Evolutionary conservation across 2,329 filamentous ascomycete species (phyloP), one percentile per base, ranked within the genome.

Genomic region (Nemania bipapillata): DNA sequence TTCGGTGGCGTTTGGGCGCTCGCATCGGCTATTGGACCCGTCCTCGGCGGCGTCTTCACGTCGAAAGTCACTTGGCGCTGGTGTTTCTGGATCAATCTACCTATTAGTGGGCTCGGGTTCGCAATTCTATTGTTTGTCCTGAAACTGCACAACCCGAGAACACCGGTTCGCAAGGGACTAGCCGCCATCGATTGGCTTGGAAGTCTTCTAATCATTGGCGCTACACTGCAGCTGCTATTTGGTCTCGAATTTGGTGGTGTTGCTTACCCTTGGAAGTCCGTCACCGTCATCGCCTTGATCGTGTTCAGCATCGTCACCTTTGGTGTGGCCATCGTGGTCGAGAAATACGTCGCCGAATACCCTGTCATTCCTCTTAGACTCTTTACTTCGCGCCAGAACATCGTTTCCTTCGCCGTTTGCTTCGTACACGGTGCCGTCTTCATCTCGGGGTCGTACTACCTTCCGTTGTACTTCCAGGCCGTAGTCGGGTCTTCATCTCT

Each of bases 211-310:
- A 88, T 96, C 77, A 86, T 94, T 26, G 91, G 91, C 49, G 92
- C 91, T 22, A 94, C 92, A 0, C 83, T 96, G 22, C 95, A 97
- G 92, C 85, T 97, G 72, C 87, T 97, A 3, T 88, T 97, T 49
- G 94, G 93, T 0, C 87, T 97, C 11, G 91, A 96, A 76, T 93
- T 95, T 70, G 94, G 94, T 63, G 94, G 93, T 56, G 87, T 93
- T 59, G 84, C 85, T 24, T 88, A 87, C 71, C 91, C 94, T 0
- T 97, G 93, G 93, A 80, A 81, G 60, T 94, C 91, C 0, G 84
- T 91, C 1, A 90, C 87, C 0, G 91, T 94, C 35, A 86, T 97
- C 74, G 94, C 91, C 75, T 84, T 97, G 30, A 85, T 96, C 71
- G 81, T 95, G 56, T 93, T 95, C 73, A 93, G 93, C 24, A 76